Base-by-base conservation (phyloP, 2,329 filamentous ascomycete species). In the Fusarium nelsonii region DNA sequence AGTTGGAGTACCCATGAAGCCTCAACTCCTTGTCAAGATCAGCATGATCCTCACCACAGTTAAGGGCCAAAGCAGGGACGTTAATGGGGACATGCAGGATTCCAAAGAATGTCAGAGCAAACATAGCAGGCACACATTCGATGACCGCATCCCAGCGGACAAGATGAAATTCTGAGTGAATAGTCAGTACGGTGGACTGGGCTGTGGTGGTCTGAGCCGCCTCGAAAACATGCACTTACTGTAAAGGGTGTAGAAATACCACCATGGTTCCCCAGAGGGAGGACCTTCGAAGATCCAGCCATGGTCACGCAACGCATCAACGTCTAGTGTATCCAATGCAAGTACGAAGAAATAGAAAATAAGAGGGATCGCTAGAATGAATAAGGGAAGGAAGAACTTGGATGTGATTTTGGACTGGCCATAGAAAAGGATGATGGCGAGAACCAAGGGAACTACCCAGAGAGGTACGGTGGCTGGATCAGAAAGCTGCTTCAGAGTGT, bases 41-140 rank as follows among this genome's bases (percentile, higher is more conserved):
- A 32, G 97, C 87, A 75, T 98, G 92, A 76, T 99, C 96, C 78
- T 98, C 94, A 43, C 94, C 93, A 6, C 92, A 93, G 33, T 93
- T 94, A 49, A 97, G 91, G 0, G 93, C 96, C 61, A 99, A 82
- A 4, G 96, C 96, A 4, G 96, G 96, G 6, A 99, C 94, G 74
- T 99, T 99, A 81, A 99, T 99, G 0, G 96, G 96, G 4, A 99
- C 96, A 77, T 99, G 96, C 4, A 99, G 87, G 58, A 99, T 91
- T 53, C 96, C 96, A 74, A 99, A 99, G 83, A 99, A 99, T 0
- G 96, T 98, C 64, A 99, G 82, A 0, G 96, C 96, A 74, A 99
- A 90, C 92, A 99, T 98, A 32, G 96, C 94, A 1, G 96, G 96
- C 32, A 97, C 86, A 2, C 92, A 94, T 74, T 94, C 90, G n/a